A percentile compares a stretch with the other conserved stretches of the same genome.
These are phyloP conservation scores for Solanum pimpinellifolium DNA, from an alignment of 257 asterid species.

Conservation along the genomic window DNA sequence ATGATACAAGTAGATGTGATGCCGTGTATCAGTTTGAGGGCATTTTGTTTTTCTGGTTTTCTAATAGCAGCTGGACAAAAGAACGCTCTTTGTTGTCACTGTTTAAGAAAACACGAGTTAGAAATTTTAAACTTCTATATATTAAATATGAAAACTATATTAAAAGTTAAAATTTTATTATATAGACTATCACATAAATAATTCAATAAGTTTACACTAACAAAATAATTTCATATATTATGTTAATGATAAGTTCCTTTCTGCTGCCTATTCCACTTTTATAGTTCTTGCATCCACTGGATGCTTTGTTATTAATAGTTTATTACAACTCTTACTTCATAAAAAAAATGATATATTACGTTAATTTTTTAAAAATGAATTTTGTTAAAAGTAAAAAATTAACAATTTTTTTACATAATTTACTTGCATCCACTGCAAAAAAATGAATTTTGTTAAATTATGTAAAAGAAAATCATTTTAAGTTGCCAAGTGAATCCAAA, in stretches of 20 bases:
- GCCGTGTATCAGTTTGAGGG: background rate
- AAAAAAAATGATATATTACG: too few species aligned
- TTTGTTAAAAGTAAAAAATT: too few species aligned
- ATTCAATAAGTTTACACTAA: background rate
- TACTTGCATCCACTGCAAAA: too few species aligned
- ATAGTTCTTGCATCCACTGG: background rate
- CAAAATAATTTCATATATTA: background rate
- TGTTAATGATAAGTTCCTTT: background rate
- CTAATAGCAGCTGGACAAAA: background rate
- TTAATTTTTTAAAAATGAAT: too few species aligned
- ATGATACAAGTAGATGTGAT: background rate
- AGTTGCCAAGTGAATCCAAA: background rate
- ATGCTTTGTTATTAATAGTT: background rate
- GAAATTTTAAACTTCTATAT: background rate
- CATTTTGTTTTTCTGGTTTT: background rate
- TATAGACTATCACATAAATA: background rate
- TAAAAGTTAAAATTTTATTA: background rate
- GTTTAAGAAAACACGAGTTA: background rate
- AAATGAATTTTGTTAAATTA: too few species aligned
- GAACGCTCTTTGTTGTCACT: background rate
- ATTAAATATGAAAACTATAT: background rate
- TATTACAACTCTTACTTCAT: background rate
- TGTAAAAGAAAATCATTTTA: background rate
- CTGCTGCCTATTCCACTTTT: background rate
- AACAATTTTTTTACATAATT: too few species aligned